Base-by-base conservation (phyloP, 257 asterid species). In the Perilla frutescens region DNA sequence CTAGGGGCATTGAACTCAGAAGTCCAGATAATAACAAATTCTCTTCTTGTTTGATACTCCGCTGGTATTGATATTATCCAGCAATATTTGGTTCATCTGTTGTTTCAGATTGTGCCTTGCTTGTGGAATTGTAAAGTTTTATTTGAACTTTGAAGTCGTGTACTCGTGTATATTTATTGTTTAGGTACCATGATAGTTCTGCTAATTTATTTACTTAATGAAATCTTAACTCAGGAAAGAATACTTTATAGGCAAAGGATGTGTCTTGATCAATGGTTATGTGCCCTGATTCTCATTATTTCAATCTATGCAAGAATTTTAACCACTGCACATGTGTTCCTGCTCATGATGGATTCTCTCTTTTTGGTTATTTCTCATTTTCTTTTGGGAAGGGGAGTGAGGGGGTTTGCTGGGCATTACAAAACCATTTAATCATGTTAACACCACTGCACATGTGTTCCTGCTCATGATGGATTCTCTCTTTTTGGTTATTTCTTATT, bases 1-100 rank as follows among this genome's bases (percentile, higher is more conserved):
- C 44, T 67, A 41, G 50, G 59, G 45, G 54, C 62, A 20, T 40
- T 66, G 66, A 51, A 50, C 72, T 75, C 39, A 31, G 2, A 58
- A 36, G 69, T 13, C 15, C 59, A 62, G 26, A 37, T 12, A 58
- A 36, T 68, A 34, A 74, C 60, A 45, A 13, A 15, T 34, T 49
- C 3, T 6, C 62, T 57, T 69, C 56, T 64, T 59, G 32, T 20
- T 13, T 74, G 74, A 15, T 62, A 37, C 53, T 63, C 40, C 36
- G 59, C 37, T 32, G 26, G 26, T 20, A 12, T 60, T 41, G 29
- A 68, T 62, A 11, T 34, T 36, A 59, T 59, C 56, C 32, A 12
- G 59, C 39, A 64, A 26, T 6, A 2, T 48, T 34, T 49, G 47
- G 55, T 67, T 29, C 54, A 14, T 56, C 4, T 7, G 15, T 50